Percentiles rank a stretch among this genome's conserved stretches.
Conservation (phyloP, 208 protist genomes). For the Kentomonas sorsogonicus region DNA sequence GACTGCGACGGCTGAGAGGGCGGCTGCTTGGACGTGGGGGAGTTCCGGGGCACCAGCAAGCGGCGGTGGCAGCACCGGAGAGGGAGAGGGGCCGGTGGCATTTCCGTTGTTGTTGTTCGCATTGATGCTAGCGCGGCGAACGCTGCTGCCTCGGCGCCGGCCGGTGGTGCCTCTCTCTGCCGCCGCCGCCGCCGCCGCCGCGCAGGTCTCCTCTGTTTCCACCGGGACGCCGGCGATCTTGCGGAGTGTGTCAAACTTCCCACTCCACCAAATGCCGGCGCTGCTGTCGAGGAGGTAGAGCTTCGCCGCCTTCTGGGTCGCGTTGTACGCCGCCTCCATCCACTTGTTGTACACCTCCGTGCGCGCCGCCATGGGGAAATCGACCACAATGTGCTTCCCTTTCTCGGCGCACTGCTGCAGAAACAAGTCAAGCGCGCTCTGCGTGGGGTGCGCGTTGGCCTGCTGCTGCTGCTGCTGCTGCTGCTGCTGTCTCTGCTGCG, state of each 20-base stretch:
- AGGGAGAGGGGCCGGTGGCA: no score
- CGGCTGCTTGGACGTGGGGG: no score
- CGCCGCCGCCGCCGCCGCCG: no score
- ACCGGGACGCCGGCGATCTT: conserved; percentile 6
- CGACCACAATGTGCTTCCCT: conserved; percentile 19
- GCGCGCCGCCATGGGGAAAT: conserved; percentile 1
- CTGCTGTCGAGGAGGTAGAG: conserved; percentile 13
- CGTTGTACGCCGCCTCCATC: neutral
- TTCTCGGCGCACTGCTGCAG: conserved; percentile 12
- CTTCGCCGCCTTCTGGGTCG: conserved; percentile 4
- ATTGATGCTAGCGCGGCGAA: no score
- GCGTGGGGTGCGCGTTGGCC: neutral
- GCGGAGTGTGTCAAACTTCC: conserved; percentile 1
- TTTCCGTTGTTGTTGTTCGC: no score
- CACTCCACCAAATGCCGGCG: conserved; percentile 2
- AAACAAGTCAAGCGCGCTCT: conserved; percentile 10
- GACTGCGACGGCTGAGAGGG: no score
- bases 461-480: neutral
- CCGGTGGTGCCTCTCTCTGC: no score
- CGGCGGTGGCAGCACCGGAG: no score
- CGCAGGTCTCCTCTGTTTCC: no score
- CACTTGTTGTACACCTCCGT: neutral
- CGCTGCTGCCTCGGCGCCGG: no score
- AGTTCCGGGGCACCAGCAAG: no score
- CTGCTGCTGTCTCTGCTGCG: conserved; percentile 1